phyloP scores from a whole-genome alignment of 257 asterid genomes.

The Solanum medicagineum region DNA sequence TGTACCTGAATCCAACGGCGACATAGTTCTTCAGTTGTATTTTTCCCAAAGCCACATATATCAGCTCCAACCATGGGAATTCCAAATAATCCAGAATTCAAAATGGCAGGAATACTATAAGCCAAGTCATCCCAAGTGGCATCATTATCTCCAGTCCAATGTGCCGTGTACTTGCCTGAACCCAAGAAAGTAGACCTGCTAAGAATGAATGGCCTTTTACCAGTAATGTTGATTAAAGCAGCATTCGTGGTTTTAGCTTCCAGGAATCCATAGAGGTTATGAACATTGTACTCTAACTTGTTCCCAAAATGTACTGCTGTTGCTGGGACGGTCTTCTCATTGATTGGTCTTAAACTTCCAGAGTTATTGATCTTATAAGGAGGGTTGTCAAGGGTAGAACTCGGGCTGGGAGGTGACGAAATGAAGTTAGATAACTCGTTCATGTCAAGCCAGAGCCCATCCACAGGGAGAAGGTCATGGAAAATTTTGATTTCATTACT shows the following conservation, averaged over 20 bases:
- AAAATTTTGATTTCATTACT: constrained; percentile 52
- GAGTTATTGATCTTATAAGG: constrained; percentile 77
- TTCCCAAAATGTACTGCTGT: constrained; percentile 50
- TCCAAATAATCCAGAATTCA: constrained; percentile 76
- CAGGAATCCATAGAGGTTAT: constrained; percentile 66
- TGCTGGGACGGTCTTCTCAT: constrained; percentile 51
- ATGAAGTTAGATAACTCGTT: constrained; percentile 74
- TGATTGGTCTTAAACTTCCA: constrained; percentile 26
- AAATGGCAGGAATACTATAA: constrained; percentile 58
- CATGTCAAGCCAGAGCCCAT: constrained; percentile 97
- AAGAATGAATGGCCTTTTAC: constrained; percentile 76
- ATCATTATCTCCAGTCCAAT: constrained; percentile 94
- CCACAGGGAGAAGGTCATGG: constrained; percentile 36
- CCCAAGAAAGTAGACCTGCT: constrained; percentile 83
- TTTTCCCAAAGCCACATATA: constrained; percentile 61
- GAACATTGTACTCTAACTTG: constrained; percentile 53
- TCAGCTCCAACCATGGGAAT: constrained; percentile 97
- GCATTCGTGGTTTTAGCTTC: constrained; percentile 56
- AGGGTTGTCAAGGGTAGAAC: constrained; percentile 57
- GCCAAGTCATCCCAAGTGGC: constrained; percentile 80
- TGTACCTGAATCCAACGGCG: constrained; percentile 82
- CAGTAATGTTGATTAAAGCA: constrained; percentile 33
- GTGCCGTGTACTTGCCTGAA: constrained; percentile 77
- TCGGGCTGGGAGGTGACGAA: constrained; percentile 41
- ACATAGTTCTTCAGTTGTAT: constrained; percentile 90